These are phyloP conservation scores for Aspergillus texensis DNA, from an alignment of 2,329 filamentous ascomycete species.

Conservation along the genomic window DNA sequence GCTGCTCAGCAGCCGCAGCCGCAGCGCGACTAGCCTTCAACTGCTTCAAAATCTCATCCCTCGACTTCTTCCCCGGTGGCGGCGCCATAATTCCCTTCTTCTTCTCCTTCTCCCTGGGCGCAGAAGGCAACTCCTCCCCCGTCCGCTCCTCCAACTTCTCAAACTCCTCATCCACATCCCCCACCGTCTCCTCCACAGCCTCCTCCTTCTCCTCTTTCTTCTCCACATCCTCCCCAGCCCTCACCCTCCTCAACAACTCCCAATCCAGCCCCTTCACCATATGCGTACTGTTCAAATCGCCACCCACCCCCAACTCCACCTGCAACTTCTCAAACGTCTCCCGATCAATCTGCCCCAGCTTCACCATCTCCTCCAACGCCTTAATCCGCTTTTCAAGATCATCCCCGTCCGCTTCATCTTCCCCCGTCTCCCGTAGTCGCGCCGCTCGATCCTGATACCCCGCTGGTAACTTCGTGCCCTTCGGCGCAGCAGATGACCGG, in stretches of 20 bases:
- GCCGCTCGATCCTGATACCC: slow-evolving; percentile 85
- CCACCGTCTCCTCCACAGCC: slow-evolving; percentile 26
- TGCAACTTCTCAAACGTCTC: slow-evolving; percentile 75
- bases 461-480: slow-evolving; percentile 74
- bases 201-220: slow-evolving; percentile 33
- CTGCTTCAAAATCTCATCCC: slow-evolving; percentile 63
- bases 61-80: slow-evolving; percentile 51
- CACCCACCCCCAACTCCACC: slow-evolving; percentile 74
- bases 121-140: slow-evolving; percentile 31
- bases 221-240: slow-evolving; percentile 58
- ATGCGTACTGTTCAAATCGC: slow-evolving; percentile 78
- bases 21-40: slow-evolving; percentile 56
- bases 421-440: slow-evolving; percentile 60
- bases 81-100: slow-evolving; percentile 56
- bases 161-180: slow-evolving; percentile 66
- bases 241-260: slow-evolving; percentile 60
- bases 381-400: slow-evolving; percentile 68
- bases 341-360: slow-evolving; percentile 80
- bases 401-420: slow-evolving; percentile 38
- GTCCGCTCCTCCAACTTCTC: slow-evolving; percentile 46
- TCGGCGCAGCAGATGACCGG: slow-evolving; percentile 73
- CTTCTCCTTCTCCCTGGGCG: slow-evolving; percentile 43
- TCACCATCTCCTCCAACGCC: slow-evolving; percentile 78
- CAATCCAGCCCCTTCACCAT: slow-evolving; percentile 91
- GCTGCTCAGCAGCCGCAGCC: slow-evolving; percentile 36